Conservation (phyloP, 371 early-diverging fungal species). For the Chytridium lagenaria region DNA sequence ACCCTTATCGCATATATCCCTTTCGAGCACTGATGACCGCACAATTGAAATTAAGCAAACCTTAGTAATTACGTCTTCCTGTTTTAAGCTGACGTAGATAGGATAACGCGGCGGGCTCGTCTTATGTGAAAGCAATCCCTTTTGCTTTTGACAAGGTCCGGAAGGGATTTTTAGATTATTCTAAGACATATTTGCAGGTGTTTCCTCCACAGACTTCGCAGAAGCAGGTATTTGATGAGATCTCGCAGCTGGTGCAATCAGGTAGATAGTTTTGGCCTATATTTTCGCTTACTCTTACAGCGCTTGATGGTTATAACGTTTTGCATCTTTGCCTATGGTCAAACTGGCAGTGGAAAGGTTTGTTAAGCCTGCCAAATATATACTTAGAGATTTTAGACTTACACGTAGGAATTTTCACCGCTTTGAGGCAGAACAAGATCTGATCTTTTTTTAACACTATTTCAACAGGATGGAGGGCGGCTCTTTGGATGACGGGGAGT, state of each 20-base stretch:
- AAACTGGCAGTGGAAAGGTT: constrained; percentile 99
- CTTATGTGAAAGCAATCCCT: constrained; percentile 54
- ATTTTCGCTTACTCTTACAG: constrained; percentile 36
- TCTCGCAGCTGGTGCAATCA: constrained; percentile 93
- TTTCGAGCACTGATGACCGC: constrained; percentile 56
- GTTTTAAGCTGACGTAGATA: constrained; percentile 10
- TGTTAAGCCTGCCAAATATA: no score
- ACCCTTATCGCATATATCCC: constrained; percentile 40
- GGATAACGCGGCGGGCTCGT: constrained; percentile 39
- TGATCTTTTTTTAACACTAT: no score
- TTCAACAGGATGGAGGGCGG: constrained; percentile 71
- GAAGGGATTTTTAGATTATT: not conserved
- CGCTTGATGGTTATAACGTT: constrained; percentile 97
- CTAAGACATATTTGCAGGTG: constrained; percentile 55
- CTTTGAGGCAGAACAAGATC: no score
- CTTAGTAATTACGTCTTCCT: constrained; percentile 20
- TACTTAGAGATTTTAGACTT: no score
- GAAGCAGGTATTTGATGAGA: constrained; percentile 89
- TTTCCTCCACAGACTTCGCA: constrained; percentile 80
- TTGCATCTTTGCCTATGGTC: constrained; percentile 99
- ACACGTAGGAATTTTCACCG: constrained; percentile 60
- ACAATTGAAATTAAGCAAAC: constrained; percentile 62
- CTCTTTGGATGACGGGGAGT: constrained; percentile 37
- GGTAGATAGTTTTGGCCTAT: not conserved
- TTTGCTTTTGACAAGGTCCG: constrained; percentile 80